Conservation (phyloP, 768 basidiomycete genomes). For the Phlebiopsis gigantea region DNA sequence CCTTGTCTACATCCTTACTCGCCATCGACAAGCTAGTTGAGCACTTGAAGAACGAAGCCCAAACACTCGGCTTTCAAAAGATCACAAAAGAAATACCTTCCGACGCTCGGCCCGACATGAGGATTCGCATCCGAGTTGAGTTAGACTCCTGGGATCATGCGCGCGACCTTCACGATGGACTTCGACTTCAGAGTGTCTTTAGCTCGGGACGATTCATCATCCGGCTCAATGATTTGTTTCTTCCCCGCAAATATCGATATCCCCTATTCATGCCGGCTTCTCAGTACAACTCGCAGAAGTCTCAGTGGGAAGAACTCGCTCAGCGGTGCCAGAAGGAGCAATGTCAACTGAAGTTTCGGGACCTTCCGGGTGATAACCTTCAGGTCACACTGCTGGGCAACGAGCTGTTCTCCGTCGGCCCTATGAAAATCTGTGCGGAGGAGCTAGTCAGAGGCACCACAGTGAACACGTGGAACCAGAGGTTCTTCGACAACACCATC, state of each 20-base stretch:
- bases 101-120: neutral
- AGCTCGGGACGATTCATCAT: too few species aligned
- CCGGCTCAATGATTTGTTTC: neutral
- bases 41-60: too few species aligned
- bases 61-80: too few species aligned
- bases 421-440: constrained; percentile 57
- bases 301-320: constrained; percentile 23
- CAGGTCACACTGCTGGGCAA: constrained; percentile 42
- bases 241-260: constrained; percentile 22
- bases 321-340: constrained; percentile 31
- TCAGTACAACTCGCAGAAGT: constrained; percentile 10
- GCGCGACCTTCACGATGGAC: constrained; percentile 26
- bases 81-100: too few species aligned
- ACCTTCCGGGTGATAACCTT: constrained; percentile 14
- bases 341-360: constrained; percentile 29
- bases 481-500: constrained; percentile 20
- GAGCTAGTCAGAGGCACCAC: constrained; percentile 45
- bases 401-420: constrained; percentile 48
- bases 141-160: constrained; percentile 33
- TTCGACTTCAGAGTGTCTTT: neutral
- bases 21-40: too few species aligned
- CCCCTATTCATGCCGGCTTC: neutral
- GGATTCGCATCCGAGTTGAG: too few species aligned
- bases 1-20: too few species aligned
- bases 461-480: constrained; percentile 34